Evolutionary conservation across 1,284 basidiomycete genomes (phyloP).

Genomic region (Neolentinus lepideus): DNA sequence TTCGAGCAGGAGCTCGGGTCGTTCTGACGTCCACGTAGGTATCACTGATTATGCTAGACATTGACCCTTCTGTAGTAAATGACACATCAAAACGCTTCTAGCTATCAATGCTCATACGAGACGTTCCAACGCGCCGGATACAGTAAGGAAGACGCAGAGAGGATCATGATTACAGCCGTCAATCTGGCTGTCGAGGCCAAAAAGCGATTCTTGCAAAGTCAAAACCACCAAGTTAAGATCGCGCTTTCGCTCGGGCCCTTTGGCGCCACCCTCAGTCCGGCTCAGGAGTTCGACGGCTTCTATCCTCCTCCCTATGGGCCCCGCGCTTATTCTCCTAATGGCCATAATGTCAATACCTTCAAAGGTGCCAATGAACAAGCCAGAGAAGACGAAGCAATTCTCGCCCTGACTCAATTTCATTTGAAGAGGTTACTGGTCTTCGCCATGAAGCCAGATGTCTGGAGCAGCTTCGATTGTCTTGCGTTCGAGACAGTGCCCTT

Average conservation of each 20-base stretch:
- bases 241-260: conserved; percentile 72
- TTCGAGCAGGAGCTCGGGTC: conserved; percentile 52
- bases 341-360: conserved; percentile 37
- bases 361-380: conserved; percentile 15
- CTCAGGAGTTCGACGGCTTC: conserved; percentile 69
- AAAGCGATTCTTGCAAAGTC: conserved; percentile 23
- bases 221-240: conserved; percentile 18
- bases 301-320: conserved; percentile 77
- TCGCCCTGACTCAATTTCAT: conserved; percentile 62
- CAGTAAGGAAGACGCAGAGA: conserved; percentile 30
- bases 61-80: background rate
- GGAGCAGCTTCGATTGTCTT: conserved; percentile 54
- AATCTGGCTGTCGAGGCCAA: conserved; percentile 42
- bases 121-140: conserved; percentile 53
- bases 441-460: conserved; percentile 37
- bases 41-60: background rate
- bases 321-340: conserved; percentile 24
- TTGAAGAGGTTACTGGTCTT: conserved; percentile 55
- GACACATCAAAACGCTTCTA: conserved; percentile 19
- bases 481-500: conserved; percentile 81
- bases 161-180: conserved; percentile 51
- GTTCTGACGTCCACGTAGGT: conserved; percentile 59
- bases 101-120: conserved; percentile 56
- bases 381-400: conserved; percentile 30
- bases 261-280: conserved; percentile 59